A percentile compares a stretch with the other conserved stretches of the same genome.
Evolutionary conservation across 768 basidiomycete genomes (phyloP).

Genomic region (Leccinum olivaceopallidum): DNA sequence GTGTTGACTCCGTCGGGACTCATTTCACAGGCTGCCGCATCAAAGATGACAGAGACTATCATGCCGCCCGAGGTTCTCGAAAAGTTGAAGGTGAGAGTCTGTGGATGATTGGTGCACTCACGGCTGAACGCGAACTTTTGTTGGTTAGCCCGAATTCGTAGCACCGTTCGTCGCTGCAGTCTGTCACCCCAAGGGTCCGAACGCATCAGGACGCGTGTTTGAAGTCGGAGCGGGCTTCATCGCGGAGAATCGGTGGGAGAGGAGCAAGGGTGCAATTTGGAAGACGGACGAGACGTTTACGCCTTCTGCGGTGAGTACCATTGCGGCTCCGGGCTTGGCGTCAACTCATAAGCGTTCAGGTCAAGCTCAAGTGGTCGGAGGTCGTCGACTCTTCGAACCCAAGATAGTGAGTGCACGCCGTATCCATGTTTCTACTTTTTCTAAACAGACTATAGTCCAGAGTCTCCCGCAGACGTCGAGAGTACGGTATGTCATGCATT

Average conservation of each 20-base stretch:
- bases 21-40: conserved; percentile 72
- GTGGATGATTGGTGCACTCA: background rate
- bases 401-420: conserved; percentile 52
- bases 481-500: conserved; percentile 40
- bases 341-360: conserved; percentile 39
- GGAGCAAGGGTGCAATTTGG: conserved; percentile 84
- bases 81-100: conserved; percentile 62
- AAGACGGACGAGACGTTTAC: conserved; percentile 90
- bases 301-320: conserved; percentile 76
- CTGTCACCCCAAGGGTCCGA: conserved; percentile 80
- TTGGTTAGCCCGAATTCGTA: conserved; percentile 73
- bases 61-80: conserved; percentile 94
- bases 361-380: conserved; percentile 82
- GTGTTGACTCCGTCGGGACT: background rate
- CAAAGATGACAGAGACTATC: conserved; percentile 92
- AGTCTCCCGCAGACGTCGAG: conserved; percentile 62
- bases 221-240: conserved; percentile 93
- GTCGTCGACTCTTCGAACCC: conserved; percentile 77
- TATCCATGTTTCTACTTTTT: background rate
- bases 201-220: conserved; percentile 80
- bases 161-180: conserved; percentile 91
- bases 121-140: background rate
- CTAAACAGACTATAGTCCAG: conserved; percentile 50
- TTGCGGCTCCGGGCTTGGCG: background rate
- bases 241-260: conserved; percentile 92